phyloP scores from a whole-genome alignment of 768 basidiomycete genomes.

The Fistulinella prunicolor region DNA sequence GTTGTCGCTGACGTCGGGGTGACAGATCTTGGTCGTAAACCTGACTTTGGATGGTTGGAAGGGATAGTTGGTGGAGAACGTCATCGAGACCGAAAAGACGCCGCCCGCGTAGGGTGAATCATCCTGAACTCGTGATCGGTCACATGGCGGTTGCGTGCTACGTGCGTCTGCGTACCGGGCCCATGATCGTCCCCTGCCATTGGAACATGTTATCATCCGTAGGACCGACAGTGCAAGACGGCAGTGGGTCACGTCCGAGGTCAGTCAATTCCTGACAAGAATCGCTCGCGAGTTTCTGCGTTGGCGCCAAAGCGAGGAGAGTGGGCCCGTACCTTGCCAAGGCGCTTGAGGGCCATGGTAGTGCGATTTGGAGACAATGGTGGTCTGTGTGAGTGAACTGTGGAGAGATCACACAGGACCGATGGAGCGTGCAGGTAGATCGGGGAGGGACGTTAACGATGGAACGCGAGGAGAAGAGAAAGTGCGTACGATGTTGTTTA shows the following conservation, averaged over 20 bases:
- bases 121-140: constrained; percentile 51
- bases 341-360: constrained; percentile 95
- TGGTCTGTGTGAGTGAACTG: constrained; percentile 22
- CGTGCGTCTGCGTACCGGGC: constrained; percentile 65
- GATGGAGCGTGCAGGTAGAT: constrained; percentile 9
- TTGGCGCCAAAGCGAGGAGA: constrained; percentile 5
- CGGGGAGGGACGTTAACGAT: background rate
- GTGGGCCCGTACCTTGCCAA: constrained; percentile 79
- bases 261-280: constrained; percentile 87
- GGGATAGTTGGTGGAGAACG: constrained; percentile 96
- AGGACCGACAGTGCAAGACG: constrained; percentile 98
- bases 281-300: constrained; percentile 5
- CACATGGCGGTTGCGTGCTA: constrained; percentile 10
- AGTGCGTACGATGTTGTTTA: constrained; percentile 13
- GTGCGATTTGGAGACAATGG: constrained; percentile 7
- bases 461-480: background rate
- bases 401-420: constrained; percentile 39
- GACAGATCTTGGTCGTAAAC: constrained; percentile 99
- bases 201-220: constrained; percentile 98
- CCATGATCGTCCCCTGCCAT: constrained; percentile 99
- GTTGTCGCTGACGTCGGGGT: constrained; percentile 99
- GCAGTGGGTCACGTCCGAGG: constrained; percentile 98
- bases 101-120: constrained; percentile 99
- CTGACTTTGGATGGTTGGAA: constrained; percentile 99
- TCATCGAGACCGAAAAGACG: constrained; percentile 96